Conservation (phyloP, 257 asterid genomes). For the Ocimum tenuiflorum region DNA sequence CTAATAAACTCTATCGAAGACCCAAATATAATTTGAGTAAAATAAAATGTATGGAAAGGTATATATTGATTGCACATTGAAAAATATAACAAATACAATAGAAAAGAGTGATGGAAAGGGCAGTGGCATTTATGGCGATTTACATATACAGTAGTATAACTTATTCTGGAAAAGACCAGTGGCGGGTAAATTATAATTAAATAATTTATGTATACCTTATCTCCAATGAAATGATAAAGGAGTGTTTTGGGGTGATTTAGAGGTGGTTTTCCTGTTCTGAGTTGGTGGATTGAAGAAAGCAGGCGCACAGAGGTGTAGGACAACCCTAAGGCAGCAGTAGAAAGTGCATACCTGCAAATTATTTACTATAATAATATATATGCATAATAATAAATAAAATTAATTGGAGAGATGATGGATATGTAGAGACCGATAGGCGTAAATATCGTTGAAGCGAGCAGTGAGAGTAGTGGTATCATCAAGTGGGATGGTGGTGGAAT, state of each 20-base stretch:
- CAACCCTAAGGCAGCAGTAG: conserved; percentile 15
- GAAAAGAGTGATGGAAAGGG: too few species aligned
- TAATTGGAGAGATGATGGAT: too few species aligned
- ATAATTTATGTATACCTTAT: conserved; percentile 5
- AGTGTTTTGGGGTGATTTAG: not conserved
- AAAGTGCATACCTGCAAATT: conserved; percentile 14
- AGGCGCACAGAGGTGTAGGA: conserved; percentile 3
- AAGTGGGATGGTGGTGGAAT: conserved; percentile 8
- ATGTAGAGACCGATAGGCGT: conserved; percentile 16
- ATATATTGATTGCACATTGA: too few species aligned
- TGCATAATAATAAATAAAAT: too few species aligned
- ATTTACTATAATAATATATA: not conserved
- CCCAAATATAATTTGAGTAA: too few species aligned
- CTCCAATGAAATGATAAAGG: conserved; percentile 11
- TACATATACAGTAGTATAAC: too few species aligned
- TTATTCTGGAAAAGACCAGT: too few species aligned
- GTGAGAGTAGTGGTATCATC: not conserved
- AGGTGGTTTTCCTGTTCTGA: not conserved
- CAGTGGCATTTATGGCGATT: too few species aligned
- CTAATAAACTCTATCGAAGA: too few species aligned
- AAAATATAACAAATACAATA: too few species aligned
- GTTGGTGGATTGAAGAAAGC: not conserved
- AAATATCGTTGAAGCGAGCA: conserved; percentile 14
- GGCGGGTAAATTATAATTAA: too few species aligned
- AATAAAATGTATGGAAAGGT: too few species aligned